Percentiles rank a stretch among this genome's conserved stretches.
Conservation (phyloP, 352 stramenopile genomes). For the Pythium chondricola region DNA sequence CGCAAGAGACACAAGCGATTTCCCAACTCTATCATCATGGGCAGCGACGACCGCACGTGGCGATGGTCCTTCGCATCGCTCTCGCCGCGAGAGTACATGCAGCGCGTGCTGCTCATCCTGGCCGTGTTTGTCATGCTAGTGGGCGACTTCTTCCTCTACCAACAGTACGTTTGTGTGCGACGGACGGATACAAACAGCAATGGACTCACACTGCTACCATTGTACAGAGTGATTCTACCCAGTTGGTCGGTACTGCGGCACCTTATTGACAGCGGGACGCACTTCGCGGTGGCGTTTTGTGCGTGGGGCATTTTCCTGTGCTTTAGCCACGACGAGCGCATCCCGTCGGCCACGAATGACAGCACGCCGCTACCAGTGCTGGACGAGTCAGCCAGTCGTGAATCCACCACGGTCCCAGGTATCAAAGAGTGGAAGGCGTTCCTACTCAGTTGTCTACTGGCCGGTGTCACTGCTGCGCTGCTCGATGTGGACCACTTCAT, state of each 20-base stretch:
- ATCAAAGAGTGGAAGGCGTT: slow-evolving; percentile 21
- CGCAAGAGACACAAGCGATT: no score
- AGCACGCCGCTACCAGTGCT: slow-evolving; percentile 10
- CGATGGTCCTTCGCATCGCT: slow-evolving; percentile 17
- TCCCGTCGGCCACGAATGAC: slow-evolving; percentile 5
- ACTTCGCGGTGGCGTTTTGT: slow-evolving; percentile 47
- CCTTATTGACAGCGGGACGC: slow-evolving; percentile 53
- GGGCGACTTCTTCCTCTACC: slow-evolving; percentile 53
- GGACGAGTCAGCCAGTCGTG: slow-evolving; percentile 9
- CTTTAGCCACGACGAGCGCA: slow-evolving; percentile 16
- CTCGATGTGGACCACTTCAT: slow-evolving; percentile 77
- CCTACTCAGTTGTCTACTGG: slow-evolving; percentile 35
- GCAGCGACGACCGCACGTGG: slow-evolving; percentile 16
- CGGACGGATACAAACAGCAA: no score
- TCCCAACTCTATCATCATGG: no score
- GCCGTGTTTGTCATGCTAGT: slow-evolving; percentile 39
- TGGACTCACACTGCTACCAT: neutral
- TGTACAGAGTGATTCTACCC: slow-evolving; percentile 12
- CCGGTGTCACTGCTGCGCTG: slow-evolving; percentile 30
- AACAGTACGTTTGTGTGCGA: slow-evolving; percentile 48
- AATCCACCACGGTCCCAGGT: slow-evolving; percentile 1
- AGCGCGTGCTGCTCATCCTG: slow-evolving; percentile 35
- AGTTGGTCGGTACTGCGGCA: slow-evolving; percentile 39
- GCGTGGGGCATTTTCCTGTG: slow-evolving; percentile 60
- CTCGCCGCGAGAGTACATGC: slow-evolving; percentile 22